Conservation (phyloP, 495 filamentous ascomycete genomes). For the Penicillium chermesinum region DNA sequence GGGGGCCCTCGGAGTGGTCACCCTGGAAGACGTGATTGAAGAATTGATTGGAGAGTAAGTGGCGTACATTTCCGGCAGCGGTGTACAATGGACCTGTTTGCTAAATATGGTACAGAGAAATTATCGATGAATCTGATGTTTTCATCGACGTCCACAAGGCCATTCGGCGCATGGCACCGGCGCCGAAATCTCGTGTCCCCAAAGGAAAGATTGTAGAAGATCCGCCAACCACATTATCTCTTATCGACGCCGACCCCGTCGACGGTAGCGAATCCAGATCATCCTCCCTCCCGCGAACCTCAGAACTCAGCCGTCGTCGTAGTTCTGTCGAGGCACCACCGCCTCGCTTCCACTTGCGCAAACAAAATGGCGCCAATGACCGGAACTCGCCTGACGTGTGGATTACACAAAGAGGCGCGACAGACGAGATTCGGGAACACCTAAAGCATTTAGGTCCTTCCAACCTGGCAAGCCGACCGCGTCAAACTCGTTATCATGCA, state of each 20-base stretch:
- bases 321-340: slow-evolving; percentile 49
- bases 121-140: slow-evolving; percentile 88
- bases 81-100: slow-evolving; percentile 17
- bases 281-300: slow-evolving; percentile 7
- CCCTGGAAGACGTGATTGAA: slow-evolving; percentile 95
- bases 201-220: slow-evolving; percentile 55
- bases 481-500: slow-evolving; percentile 73
- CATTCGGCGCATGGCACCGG: slow-evolving; percentile 71
- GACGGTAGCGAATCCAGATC: slow-evolving; percentile 26
- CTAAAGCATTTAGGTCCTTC: slow-evolving; percentile 89
- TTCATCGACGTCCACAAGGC: slow-evolving; percentile 97
- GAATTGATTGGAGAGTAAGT: slow-evolving; percentile 95
- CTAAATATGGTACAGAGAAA: slow-evolving; percentile 48
- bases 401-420: slow-evolving; percentile 35
- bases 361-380: slow-evolving; percentile 24
- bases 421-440: slow-evolving; percentile 70
- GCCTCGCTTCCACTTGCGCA: slow-evolving; percentile 43
- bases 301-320: slow-evolving; percentile 23
- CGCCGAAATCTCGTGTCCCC: slow-evolving; percentile 55
- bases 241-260: slow-evolving; percentile 31
- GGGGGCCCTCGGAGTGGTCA: slow-evolving; percentile 91
- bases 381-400: slow-evolving; percentile 23
- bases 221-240: slow-evolving; percentile 27
- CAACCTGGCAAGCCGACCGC: slow-evolving; percentile 80
- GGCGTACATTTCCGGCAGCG: neutral